These are phyloP conservation scores for Gossypium sturtianum DNA, from an alignment of 345 rosid genomes.

Conservation along the genomic window DNA sequence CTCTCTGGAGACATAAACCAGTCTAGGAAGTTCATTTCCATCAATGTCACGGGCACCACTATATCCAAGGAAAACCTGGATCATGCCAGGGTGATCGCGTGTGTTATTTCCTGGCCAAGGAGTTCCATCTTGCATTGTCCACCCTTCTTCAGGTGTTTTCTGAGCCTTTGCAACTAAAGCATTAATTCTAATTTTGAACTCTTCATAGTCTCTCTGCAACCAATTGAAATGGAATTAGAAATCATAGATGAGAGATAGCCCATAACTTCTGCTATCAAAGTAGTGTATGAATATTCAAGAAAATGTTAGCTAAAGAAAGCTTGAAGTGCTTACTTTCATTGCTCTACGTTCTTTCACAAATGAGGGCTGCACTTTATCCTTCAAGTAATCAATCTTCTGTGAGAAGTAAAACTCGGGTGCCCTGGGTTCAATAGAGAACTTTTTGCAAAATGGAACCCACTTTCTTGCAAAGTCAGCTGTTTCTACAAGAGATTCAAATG, in stretches of 20 bases:
- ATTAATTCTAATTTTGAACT: conserved; percentile 41
- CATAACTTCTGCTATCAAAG: too few relatives aligned
- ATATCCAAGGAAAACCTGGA: conserved; percentile 93
- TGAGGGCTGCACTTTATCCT: conserved; percentile 90
- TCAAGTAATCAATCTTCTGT: conserved; percentile 91
- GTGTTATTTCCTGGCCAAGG: conserved; percentile 97
- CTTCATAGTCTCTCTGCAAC: background rate
- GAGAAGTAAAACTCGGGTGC: conserved; percentile 98
- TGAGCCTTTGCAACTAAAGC: conserved; percentile 93
- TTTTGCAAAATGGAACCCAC: conserved; percentile 98
- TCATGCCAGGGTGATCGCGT: conserved; percentile 99
- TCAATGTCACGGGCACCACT: conserved; percentile 85
- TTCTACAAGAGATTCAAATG: conserved; percentile 84
- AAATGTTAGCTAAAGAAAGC: background rate
- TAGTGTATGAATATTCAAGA: background rate
- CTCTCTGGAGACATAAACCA: conserved; percentile 92
- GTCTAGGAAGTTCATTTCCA: conserved; percentile 90
- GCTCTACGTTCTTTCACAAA: conserved; percentile 33
- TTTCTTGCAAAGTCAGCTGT: conserved; percentile 91
- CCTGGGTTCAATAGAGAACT: conserved; percentile 74
- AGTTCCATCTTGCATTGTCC: conserved; percentile 99
- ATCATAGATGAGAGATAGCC: background rate
- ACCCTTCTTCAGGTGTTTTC: conserved; percentile 96
- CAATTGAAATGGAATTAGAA: background rate
- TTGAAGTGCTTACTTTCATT: background rate